Evolutionary conservation across 257 asterid species (phyloP).

Genomic region (Solanum stenotomum): DNA sequence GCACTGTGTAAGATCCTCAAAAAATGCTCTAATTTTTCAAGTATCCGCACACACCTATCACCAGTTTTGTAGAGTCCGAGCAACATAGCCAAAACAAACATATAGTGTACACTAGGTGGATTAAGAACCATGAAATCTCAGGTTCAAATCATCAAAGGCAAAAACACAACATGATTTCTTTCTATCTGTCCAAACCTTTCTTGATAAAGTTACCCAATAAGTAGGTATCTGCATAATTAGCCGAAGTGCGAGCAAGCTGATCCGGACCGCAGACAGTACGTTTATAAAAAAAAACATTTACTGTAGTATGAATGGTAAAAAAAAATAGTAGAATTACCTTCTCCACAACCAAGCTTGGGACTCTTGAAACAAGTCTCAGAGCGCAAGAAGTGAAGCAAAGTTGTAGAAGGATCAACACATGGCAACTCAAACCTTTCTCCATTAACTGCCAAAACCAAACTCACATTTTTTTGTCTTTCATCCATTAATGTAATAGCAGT

Average conservation of each 20-base stretch:
- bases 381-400: constrained; percentile 66
- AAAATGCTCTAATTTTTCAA: not conserved
- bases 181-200: not conserved
- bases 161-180: not conserved
- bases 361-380: constrained; percentile 54
- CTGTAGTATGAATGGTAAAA: not conserved
- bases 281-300: not conserved
- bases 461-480: not conserved
- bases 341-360: constrained; percentile 72
- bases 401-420: constrained; percentile 35
- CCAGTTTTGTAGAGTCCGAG: not conserved
- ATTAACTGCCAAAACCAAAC: not conserved
- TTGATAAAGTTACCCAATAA: not conserved
- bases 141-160: not conserved
- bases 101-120: not conserved
- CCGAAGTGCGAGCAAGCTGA: not conserved
- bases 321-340: constrained; percentile 27
- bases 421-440: not conserved
- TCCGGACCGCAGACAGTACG: not conserved
- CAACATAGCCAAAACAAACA: not conserved
- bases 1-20: not conserved
- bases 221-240: not conserved
- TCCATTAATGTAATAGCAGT: not conserved
- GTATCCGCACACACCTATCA: not conserved
- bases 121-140: not conserved